A percentile compares a stretch with the other conserved stretches of the same genome.
Conservation (phyloP, 345 rosid genomes). For the Streptanthus diversifolius region DNA sequence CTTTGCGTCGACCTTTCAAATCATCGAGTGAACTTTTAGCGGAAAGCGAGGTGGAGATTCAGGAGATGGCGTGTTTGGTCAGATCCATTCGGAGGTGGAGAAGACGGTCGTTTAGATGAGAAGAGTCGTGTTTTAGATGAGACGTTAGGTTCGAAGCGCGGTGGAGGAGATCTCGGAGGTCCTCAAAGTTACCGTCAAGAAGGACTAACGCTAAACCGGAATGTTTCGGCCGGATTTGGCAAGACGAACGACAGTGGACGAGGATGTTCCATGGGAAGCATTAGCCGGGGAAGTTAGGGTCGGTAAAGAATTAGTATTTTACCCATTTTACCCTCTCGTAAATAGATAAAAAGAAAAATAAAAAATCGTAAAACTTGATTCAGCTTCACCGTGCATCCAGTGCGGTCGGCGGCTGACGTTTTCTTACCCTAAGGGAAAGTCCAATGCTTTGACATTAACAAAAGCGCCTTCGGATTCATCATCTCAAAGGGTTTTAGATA, state of each 20-base stretch:
- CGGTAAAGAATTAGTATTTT: not conserved
- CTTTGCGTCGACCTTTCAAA: slow-evolving; percentile 41
- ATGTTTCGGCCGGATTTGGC: slow-evolving; percentile 37
- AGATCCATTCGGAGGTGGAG: slow-evolving; percentile 41
- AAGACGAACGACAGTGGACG: slow-evolving; percentile 27
- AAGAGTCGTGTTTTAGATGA: slow-evolving; percentile 31
- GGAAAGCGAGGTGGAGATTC: slow-evolving; percentile 58
- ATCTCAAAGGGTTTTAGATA: not conserved
- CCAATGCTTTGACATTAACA: slow-evolving; percentile 3
- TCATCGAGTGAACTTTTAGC: slow-evolving; percentile 44
- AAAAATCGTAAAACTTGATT: not conserved
- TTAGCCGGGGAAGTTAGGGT: slow-evolving; percentile 13
- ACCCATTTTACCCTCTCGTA: not conserved
- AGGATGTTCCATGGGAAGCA: slow-evolving; percentile 28
- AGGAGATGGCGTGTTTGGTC: slow-evolving; percentile 50
- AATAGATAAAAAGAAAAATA: not conserved
- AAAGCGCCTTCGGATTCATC: not conserved
- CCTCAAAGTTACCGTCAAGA: slow-evolving; percentile 45
- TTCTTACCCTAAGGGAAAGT: slow-evolving; percentile 12
- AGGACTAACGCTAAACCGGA: slow-evolving; percentile 24
- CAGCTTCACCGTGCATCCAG: slow-evolving; percentile 1
- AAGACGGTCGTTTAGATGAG: slow-evolving; percentile 39
- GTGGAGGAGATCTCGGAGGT: slow-evolving; percentile 42
- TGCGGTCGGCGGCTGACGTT: slow-evolving; percentile 14
- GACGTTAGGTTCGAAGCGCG: slow-evolving; percentile 40